Evolutionary conservation across 1,284 basidiomycete genomes (phyloP).

Genomic region (Ceratobasidium sp.): DNA sequence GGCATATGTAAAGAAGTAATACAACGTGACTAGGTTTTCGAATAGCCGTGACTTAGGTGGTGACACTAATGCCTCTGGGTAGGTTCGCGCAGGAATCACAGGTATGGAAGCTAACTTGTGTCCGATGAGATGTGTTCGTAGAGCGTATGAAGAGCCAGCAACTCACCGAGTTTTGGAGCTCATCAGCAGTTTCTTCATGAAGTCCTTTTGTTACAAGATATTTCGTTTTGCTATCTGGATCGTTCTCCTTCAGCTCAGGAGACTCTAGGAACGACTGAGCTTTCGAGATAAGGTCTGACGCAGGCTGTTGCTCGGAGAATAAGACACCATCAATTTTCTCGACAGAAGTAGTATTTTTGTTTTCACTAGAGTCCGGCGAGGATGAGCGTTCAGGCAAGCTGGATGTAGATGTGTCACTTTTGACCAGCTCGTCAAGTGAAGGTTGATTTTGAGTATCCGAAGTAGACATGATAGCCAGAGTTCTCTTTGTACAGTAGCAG

Average conservation of each 20-base stretch:
- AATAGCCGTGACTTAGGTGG: slow-evolving; percentile 28
- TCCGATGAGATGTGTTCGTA: background rate
- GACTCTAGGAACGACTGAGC: slow-evolving; percentile 41
- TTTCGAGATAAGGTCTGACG: slow-evolving; percentile 38
- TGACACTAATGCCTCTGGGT: slow-evolving; percentile 40
- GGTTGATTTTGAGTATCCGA: background rate
- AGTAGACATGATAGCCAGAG: slow-evolving; percentile 12
- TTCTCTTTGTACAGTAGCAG: background rate
- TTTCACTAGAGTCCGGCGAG: background rate
- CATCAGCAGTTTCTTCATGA: slow-evolving; percentile 34
- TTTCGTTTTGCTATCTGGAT: slow-evolving; percentile 30
- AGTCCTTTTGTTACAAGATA: slow-evolving; percentile 32
- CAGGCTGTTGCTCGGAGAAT: slow-evolving; percentile 19
- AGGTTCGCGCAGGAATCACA: slow-evolving; percentile 33
- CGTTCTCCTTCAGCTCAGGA: slow-evolving; percentile 33
- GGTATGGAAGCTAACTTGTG: slow-evolving; percentile 39
- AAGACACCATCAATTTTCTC: background rate
- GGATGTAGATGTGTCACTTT: background rate
- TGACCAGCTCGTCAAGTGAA: background rate
- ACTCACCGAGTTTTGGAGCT: slow-evolving; percentile 38
- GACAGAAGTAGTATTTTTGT: background rate
- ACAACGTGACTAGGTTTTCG: slow-evolving; percentile 40
- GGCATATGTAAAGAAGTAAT: slow-evolving; percentile 42
- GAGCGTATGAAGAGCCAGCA: background rate
- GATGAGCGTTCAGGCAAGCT: background rate